Percentiles rank a stretch among this genome's conserved stretches.
These are phyloP conservation scores for Halophytophthora polymorphica DNA, from an alignment of 352 stramenopile species.

Conservation along the genomic window DNA sequence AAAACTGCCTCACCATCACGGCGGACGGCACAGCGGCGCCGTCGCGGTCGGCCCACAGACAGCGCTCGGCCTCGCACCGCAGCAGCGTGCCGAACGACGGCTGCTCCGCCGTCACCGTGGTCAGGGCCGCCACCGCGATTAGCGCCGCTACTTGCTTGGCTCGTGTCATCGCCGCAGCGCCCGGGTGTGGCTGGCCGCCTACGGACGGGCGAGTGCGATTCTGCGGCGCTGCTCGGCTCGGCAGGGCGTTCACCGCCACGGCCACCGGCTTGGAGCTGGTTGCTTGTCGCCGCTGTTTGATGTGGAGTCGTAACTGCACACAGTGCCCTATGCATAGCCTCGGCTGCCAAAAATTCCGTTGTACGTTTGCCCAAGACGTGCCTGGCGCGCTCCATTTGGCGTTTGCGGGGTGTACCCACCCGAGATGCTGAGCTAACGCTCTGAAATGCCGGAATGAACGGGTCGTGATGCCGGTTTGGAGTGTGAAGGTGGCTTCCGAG, in stretches of 20 bases:
- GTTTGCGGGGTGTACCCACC: too few relatives aligned
- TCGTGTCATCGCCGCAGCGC: too few relatives aligned
- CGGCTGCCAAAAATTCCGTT: slow-evolving; percentile 2
- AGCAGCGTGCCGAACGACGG: slow-evolving; percentile 60
- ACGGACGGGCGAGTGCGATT: too few relatives aligned
- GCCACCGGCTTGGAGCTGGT: slow-evolving; percentile 18
- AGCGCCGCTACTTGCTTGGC: slow-evolving; percentile 2
- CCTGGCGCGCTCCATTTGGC: too few relatives aligned
- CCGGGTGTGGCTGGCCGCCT: too few relatives aligned
- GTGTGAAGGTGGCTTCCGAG: too few relatives aligned
- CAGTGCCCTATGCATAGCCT: too few relatives aligned
- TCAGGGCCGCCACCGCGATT: slow-evolving; percentile 2
- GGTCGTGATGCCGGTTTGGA: too few relatives aligned
- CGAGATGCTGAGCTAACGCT: too few relatives aligned
- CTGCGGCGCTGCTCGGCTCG: not conserved
- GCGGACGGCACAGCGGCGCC: slow-evolving; percentile 31
- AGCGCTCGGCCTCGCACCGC: slow-evolving; percentile 35
- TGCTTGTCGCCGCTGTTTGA: slow-evolving; percentile 4
- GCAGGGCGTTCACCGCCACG: too few relatives aligned
- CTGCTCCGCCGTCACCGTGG: not conserved
- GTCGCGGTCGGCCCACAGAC: slow-evolving; percentile 51
- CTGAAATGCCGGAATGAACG: too few relatives aligned
- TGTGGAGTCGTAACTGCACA: slow-evolving; percentile 18
- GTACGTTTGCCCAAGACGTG: slow-evolving; percentile 20
- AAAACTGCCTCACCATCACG: slow-evolving; percentile 60